Evolutionary conservation across 78 protist species (phyloP), one percentile per base, ranked within the genome.

Genomic region (Salpingoeca rosetta): DNA sequence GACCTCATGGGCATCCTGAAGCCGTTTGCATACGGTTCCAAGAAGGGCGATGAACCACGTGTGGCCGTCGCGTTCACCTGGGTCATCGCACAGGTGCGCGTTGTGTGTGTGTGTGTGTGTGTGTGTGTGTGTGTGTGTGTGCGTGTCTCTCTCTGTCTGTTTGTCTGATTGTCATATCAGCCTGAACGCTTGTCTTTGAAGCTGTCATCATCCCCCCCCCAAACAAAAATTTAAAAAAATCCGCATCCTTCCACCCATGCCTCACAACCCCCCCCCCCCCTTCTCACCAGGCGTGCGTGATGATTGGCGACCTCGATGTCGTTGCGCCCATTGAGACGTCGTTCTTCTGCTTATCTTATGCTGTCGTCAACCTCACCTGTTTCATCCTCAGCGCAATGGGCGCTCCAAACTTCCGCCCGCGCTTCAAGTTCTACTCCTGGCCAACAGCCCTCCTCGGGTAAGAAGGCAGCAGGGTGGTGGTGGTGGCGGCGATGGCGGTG

Each of bases 261-360:
- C n/a, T n/a, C n/a, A n/a, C n/a, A n/a, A n/a, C n/a, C n/a, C n/a
- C n/a, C n/a, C n/a, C n/a, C n/a, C n/a, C n/a, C n/a, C n/a, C n/a
- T n/a, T n/a, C n/a, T n/a, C n/a, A n/a, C 65, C 17, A 51, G 76
- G 22, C 38, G 38, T 72, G 76, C 76, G 35, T 72, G 37, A 27
- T 27, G 76, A 72, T 72, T 26, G 86, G 86, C 38, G 35, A 82
- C 44, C 79, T 92, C 44, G 81, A 90, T 79, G 40, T 38, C 41
- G 45, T 92, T 35, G 94, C 97, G 0, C 89, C 94, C 36, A 39
- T 94, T 65, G 27, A 83, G 37, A 40, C 85, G 36, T 31, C 35
- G 41, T 78, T 88, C 84, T 91, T 88, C 80, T 72, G 84, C 73
- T 11, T 88, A 36, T 76, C 92, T 37, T 93, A 89, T 44, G 90